phyloP scores from a whole-genome alignment of 768 basidiomycete species.

The Hericium erinaceus region DNA sequence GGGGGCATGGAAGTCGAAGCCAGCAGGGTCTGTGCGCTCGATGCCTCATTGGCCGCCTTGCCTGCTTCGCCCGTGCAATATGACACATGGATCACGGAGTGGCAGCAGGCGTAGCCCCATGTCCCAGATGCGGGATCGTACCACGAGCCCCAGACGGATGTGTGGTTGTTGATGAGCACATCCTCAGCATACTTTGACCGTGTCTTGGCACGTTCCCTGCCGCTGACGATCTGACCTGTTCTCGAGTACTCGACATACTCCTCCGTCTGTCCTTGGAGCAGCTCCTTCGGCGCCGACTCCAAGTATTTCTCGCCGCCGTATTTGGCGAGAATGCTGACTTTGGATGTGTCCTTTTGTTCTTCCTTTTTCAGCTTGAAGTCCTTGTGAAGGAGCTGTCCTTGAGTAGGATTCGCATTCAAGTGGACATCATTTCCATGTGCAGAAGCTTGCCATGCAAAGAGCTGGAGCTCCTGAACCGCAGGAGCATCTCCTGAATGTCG shows the following conservation, averaged over 20 bases:
- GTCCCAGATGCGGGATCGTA: constrained; percentile 57
- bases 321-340: constrained; percentile 81
- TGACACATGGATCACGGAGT: constrained; percentile 74
- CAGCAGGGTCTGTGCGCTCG: constrained; percentile 62
- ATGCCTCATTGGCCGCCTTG: constrained; percentile 69
- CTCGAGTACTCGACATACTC: constrained; percentile 96
- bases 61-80: constrained; percentile 88
- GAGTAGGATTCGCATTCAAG: constrained; percentile 92
- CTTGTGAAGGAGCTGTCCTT: constrained; percentile 84
- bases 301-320: constrained; percentile 95
- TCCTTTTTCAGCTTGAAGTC: constrained; percentile 93
- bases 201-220: constrained; percentile 79
- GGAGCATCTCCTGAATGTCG: constrained; percentile 89
- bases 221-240: constrained; percentile 85
- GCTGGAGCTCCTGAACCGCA: constrained; percentile 83
- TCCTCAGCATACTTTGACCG: constrained; percentile 95
- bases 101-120: constrained; percentile 97
- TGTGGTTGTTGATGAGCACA: constrained; percentile 89
- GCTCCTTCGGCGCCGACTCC: constrained; percentile 80
- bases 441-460: constrained; percentile 96
- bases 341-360: constrained; percentile 76
- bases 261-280: constrained; percentile 93
- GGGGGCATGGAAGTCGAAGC: constrained; percentile 17
- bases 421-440: constrained; percentile 92
- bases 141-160: constrained; percentile 96